phyloP scores from a whole-genome alignment of 108 stramenopile genomes.

The Parietichytrium sp. region DNA sequence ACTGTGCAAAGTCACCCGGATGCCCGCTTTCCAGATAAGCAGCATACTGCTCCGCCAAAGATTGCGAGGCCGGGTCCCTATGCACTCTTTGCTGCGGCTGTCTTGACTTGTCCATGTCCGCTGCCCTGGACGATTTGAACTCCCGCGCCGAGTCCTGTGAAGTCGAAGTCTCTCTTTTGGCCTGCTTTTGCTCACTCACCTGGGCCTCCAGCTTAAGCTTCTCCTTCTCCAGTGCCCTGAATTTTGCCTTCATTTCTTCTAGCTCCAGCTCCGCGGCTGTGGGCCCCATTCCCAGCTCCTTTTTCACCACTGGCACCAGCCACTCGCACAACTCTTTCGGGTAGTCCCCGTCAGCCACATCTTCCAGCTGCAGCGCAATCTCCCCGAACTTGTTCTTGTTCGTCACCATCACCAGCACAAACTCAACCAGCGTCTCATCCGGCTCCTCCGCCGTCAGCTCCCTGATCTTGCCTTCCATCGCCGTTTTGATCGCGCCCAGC shows the following conservation, averaged over 20 bases:
- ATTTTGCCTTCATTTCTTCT: neutral
- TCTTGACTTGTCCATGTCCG: no score
- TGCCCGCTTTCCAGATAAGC: neutral
- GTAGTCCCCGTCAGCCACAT: constrained; percentile 34
- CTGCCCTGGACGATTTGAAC: no score
- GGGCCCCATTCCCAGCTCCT: neutral
- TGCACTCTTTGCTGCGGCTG: no score
- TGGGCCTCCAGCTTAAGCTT: neutral
- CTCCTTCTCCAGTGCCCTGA: constrained; percentile 5
- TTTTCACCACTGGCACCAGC: neutral
- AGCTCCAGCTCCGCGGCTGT: neutral
- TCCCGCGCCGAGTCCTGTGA: no score
- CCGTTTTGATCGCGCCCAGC: neutral
- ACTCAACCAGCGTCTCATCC: constrained; percentile 19
- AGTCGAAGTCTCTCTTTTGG: no score
- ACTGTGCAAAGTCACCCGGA: neutral
- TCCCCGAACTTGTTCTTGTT: neutral
- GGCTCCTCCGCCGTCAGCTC: constrained; percentile 10
- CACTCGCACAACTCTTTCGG: constrained; percentile 11
- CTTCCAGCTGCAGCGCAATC: neutral
- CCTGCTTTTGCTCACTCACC: no score
- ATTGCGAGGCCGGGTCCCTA: no score
- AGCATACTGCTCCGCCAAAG: neutral
- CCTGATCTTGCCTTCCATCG: neutral
- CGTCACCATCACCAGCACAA: neutral